Percentiles rank a stretch among this genome's conserved stretches.
phyloP scores from a whole-genome alignment of 352 stramenopile species.

The Pythium aristosporum region DNA sequence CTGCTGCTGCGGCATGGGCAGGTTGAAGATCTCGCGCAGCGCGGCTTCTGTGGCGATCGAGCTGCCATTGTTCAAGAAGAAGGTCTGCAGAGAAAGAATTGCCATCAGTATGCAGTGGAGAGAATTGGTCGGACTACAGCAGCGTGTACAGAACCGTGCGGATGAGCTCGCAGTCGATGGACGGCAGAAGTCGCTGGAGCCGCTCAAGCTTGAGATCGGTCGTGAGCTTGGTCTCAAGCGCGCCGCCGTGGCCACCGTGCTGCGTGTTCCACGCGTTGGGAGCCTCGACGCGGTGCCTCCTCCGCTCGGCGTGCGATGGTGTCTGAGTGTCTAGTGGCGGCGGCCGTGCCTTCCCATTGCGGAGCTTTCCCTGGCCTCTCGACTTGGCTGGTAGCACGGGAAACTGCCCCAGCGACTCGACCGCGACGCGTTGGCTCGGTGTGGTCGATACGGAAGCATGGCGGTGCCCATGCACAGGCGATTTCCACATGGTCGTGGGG shows the following conservation, averaged over 20 bases:
- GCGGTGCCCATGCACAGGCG: background rate
- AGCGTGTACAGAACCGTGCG: slow-evolving; percentile 37
- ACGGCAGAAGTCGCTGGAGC: slow-evolving; percentile 54
- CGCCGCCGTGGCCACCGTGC: slow-evolving; percentile 1
- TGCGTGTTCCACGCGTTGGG: slow-evolving; percentile 27
- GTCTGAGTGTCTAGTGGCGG: background rate
- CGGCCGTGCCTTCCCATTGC: background rate
- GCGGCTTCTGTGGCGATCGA: slow-evolving; percentile 64
- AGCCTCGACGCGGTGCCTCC: slow-evolving; percentile 3
- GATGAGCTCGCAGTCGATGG: slow-evolving; percentile 51
- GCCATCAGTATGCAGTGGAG: background rate
- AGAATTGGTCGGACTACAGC: background rate
- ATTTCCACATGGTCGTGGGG: slow-evolving; percentile 24
- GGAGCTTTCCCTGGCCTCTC: slow-evolving; percentile 23
- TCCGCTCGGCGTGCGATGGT: slow-evolving; percentile 2
- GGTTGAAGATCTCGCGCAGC: slow-evolving; percentile 60
- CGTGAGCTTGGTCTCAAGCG: slow-evolving; percentile 48
- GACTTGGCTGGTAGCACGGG: slow-evolving; percentile 43
- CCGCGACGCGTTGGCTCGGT: slow-evolving; percentile 24
- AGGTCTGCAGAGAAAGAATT: slow-evolving; percentile 39
- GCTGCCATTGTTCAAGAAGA: slow-evolving; percentile 63
- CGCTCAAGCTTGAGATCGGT: slow-evolving; percentile 69
- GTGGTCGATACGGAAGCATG: too few species aligned
- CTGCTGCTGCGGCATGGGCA: slow-evolving; percentile 35
- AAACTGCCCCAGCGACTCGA: slow-evolving; percentile 58